Percentiles rank a stretch among this genome's conserved stretches.
These are phyloP conservation scores for Rhizoctonia solani DNA, from an alignment of 1,284 basidiomycete species.

Conservation along the genomic window DNA sequence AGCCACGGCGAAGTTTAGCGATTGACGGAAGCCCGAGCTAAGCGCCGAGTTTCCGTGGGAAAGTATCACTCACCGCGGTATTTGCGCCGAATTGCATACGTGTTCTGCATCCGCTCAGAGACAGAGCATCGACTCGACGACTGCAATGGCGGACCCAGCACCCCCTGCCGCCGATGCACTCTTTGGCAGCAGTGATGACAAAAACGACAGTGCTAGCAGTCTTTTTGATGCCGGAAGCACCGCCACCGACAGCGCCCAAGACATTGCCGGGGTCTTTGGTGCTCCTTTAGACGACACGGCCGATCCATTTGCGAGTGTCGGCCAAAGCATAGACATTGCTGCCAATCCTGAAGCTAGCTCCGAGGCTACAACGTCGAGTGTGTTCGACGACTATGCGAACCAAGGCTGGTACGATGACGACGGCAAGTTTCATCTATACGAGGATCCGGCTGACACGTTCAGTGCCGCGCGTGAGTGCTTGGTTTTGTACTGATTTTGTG, in stretches of 20 bases:
- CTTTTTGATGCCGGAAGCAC: conserved; percentile 20
- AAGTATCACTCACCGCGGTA: not conserved
- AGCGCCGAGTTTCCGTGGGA: conserved; percentile 17
- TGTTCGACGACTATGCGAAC: conserved; percentile 40
- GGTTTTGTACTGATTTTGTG: not conserved
- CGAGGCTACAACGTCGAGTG: not conserved
- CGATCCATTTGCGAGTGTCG: conserved; percentile 34
- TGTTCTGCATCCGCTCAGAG: conserved; percentile 23
- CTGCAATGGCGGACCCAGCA: conserved; percentile 21
- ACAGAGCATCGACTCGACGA: too few species aligned
- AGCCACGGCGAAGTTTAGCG: too few species aligned
- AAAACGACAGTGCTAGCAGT: conserved; percentile 7
- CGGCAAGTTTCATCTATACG: conserved; percentile 42
- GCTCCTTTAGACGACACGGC: conserved; percentile 11
- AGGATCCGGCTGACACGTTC: conserved; percentile 37
- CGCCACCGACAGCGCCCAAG: not conserved
- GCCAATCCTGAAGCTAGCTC: conserved; percentile 1
- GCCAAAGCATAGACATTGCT: not conserved
- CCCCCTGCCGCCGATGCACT: conserved; percentile 34
- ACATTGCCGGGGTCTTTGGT: conserved; percentile 32
- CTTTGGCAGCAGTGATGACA: conserved; percentile 30
- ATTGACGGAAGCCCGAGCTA: not conserved
- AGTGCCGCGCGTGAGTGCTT: conserved; percentile 15
- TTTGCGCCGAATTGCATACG: conserved; percentile 20
- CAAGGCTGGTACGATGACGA: conserved; percentile 44